Evolutionary conservation across 345 rosid genomes (phyloP).

Genomic region (Adansonia digitata): DNA sequence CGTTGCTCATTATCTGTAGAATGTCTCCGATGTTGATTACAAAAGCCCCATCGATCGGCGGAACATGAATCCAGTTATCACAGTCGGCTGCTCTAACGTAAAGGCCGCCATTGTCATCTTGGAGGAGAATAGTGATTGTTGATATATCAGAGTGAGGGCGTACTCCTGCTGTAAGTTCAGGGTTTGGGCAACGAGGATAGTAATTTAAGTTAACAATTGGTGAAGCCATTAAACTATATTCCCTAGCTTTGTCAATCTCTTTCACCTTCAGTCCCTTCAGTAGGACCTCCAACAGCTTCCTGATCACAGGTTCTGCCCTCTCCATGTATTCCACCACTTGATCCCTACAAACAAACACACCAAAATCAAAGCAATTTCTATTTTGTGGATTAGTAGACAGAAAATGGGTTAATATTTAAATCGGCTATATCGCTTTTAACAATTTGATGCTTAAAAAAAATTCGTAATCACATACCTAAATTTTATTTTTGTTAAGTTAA

Average conservation of each 20-base stretch:
- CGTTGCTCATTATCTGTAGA: slow-evolving; percentile 35
- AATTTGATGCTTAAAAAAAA: too few species aligned
- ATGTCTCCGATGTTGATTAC: slow-evolving; percentile 27
- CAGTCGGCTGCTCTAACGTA: slow-evolving; percentile 13
- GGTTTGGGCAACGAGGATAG: slow-evolving; percentile 27
- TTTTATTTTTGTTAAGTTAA: too few species aligned
- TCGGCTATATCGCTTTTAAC: too few species aligned
- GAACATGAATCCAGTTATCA: slow-evolving; percentile 27
- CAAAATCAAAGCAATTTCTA: not conserved
- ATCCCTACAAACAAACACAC: not conserved
- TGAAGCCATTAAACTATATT: slow-evolving; percentile 11
- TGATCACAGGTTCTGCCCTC: slow-evolving; percentile 16
- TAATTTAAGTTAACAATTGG: slow-evolving; percentile 14
- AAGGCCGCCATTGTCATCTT: slow-evolving; percentile 27
- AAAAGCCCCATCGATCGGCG: slow-evolving; percentile 26
- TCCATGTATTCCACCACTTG: slow-evolving; percentile 20
- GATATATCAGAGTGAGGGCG: slow-evolving; percentile 29
- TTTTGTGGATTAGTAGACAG: not conserved
- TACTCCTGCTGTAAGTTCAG: slow-evolving; percentile 21
- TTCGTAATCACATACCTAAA: too few species aligned
- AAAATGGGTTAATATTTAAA: too few species aligned
- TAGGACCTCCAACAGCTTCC: slow-evolving; percentile 18
- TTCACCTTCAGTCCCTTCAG: slow-evolving; percentile 16
- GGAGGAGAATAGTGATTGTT: slow-evolving; percentile 24
- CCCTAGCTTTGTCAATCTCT: slow-evolving; percentile 10